Evolutionary conservation across 352 stramenopile species (phyloP).

Genomic region (Phytophthora fragariaefolia): DNA sequence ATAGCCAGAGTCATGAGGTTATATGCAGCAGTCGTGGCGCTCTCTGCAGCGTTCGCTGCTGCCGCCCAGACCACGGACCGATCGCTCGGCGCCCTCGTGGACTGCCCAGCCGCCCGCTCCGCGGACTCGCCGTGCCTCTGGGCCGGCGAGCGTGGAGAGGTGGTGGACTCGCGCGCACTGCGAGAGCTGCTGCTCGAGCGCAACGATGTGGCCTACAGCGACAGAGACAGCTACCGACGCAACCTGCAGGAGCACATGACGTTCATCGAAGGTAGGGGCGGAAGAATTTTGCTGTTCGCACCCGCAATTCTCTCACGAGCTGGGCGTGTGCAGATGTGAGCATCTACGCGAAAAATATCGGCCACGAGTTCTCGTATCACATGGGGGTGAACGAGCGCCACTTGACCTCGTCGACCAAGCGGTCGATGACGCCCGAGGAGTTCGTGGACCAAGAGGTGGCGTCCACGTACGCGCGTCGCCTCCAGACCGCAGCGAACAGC

Average conservation of each 20-base stretch:
- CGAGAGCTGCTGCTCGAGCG: constrained; percentile 55
- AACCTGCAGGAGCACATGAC: constrained; percentile 76
- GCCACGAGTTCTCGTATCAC: constrained; percentile 70
- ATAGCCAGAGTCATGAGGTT: constrained; percentile 14
- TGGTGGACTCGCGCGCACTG: constrained; percentile 51
- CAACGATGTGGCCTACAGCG: constrained; percentile 31
- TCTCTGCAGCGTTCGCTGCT: constrained; percentile 9
- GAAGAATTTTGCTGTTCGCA: constrained; percentile 1
- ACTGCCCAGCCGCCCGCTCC: constrained; percentile 39
- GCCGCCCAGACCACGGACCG: constrained; percentile 21
- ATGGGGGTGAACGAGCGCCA: constrained; percentile 79
- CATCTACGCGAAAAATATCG: constrained; percentile 58
- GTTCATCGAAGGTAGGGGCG: constrained; percentile 74
- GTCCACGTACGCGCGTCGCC: constrained; percentile 32
- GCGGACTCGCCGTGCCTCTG: constrained; percentile 56
- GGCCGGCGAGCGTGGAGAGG: constrained; percentile 50
- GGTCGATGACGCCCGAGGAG: constrained; percentile 48
- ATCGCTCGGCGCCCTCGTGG: constrained; percentile 62
- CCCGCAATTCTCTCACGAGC: not conserved
- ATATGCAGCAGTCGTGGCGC: constrained; percentile 13
- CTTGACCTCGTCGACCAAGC: constrained; percentile 43
- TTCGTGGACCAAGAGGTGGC: constrained; percentile 71
- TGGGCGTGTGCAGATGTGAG: constrained; percentile 55
- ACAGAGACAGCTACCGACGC: constrained; percentile 34
- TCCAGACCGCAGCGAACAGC: constrained; percentile 33